A percentile compares a stretch with the other conserved stretches of the same genome.
Evolutionary conservation across 768 basidiomycete genomes (phyloP).

Genomic region (Candolleomyces efflorescens): DNA sequence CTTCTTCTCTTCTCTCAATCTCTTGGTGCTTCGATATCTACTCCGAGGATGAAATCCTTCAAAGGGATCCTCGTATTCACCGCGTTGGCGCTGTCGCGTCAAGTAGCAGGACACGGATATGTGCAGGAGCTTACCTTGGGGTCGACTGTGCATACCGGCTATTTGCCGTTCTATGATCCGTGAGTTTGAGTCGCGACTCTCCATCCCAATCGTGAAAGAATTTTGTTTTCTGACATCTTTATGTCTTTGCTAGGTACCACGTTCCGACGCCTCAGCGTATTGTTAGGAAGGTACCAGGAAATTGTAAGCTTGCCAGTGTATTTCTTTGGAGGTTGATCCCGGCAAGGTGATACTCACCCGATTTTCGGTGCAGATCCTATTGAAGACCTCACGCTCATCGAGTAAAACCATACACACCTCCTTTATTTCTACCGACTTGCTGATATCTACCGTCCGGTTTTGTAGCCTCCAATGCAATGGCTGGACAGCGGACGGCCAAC

Average conservation of each 20-base stretch:
- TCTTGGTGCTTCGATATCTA: too few relatives aligned
- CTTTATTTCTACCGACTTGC: not conserved
- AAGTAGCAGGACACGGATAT: conserved; percentile 30
- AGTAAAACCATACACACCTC: conserved; percentile 15
- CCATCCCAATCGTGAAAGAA: too few relatives aligned
- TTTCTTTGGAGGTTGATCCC: not conserved
- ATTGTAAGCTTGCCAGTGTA: conserved; percentile 13
- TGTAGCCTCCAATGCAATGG: conserved; percentile 28
- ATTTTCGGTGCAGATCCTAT: conserved; percentile 23
- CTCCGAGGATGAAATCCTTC: too few relatives aligned
- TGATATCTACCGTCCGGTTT: not conserved
- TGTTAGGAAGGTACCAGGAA: conserved; percentile 33
- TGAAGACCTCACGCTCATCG: conserved; percentile 32
- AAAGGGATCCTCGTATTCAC: too few relatives aligned
- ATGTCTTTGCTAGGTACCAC: conserved; percentile 16
- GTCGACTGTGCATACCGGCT: conserved; percentile 29
- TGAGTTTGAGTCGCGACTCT: too few relatives aligned
- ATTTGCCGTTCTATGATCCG: conserved; percentile 32
- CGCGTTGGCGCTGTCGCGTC: not conserved
- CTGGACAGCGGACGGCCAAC: conserved; percentile 17
- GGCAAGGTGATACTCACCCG: not conserved
- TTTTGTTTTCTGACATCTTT: not conserved
- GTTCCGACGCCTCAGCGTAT: conserved; percentile 32
- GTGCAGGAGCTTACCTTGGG: conserved; percentile 33
- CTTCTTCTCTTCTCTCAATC: too few relatives aligned